A percentile compares a stretch with the other conserved stretches of the same genome.
Evolutionary conservation across 495 filamentous ascomycete species (phyloP).

Genomic region (Rostrohypoxylon terebratum): DNA sequence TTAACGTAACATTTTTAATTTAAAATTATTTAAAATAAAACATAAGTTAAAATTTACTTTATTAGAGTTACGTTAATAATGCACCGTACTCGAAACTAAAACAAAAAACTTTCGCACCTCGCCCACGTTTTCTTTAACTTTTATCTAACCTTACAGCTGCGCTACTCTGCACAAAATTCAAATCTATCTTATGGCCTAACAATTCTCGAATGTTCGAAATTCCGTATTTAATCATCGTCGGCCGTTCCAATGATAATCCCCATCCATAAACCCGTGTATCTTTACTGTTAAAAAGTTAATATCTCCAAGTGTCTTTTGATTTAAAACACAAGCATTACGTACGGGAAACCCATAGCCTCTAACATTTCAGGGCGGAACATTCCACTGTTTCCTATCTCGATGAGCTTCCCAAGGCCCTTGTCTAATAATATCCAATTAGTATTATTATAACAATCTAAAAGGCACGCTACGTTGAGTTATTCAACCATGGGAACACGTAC

Average conservation of each 20-base stretch:
- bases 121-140: slow-evolving; percentile 63
- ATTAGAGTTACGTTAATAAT: no score
- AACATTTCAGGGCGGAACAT: slow-evolving; percentile 99
- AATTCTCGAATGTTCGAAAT: slow-evolving; percentile 88
- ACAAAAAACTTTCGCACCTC: no score
- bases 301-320: not conserved
- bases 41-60: no score
- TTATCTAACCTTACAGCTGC: slow-evolving; percentile 86
- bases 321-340: slow-evolving; percentile 5
- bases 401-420: slow-evolving; percentile 87
- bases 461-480: no score
- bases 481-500: slow-evolving; percentile 19
- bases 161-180: slow-evolving; percentile 83
- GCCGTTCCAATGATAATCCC: slow-evolving; percentile 89
- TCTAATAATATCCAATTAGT: slow-evolving; percentile 51
- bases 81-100: no score
- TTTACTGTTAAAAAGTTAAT: slow-evolving; percentile 54
- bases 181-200: slow-evolving; percentile 85
- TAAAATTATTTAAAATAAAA: no score
- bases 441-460: not conserved
- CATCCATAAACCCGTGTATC: slow-evolving; percentile 91
- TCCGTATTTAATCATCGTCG: slow-evolving; percentile 97
- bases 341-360: slow-evolving; percentile 64
- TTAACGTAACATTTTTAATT: no score
- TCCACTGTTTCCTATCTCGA: slow-evolving; percentile 97